phyloP scores from a whole-genome alignment of 2,329 filamentous ascomycete genomes.

The Botrytis tulipae region DNA sequence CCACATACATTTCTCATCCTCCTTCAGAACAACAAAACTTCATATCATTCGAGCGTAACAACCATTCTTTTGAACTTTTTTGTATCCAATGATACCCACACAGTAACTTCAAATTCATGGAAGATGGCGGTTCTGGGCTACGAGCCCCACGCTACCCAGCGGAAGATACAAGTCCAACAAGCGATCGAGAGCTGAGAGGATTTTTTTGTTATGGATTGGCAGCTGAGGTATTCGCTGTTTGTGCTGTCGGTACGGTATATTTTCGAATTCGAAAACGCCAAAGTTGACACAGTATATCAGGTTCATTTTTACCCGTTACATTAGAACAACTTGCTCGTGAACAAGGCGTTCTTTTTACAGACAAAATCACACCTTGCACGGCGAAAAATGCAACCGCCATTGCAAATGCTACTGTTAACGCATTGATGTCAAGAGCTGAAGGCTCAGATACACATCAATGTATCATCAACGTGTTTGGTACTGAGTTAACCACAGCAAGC shows the following conservation, averaged over 20 bases:
- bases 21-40: background rate
- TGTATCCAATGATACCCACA: slow-evolving; percentile 4
- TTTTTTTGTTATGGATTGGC: slow-evolving; percentile 97
- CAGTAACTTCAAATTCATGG: slow-evolving; percentile 22
- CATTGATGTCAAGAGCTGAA: slow-evolving; percentile 31
- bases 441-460: slow-evolving; percentile 49
- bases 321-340: slow-evolving; percentile 91
- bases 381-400: slow-evolving; percentile 39
- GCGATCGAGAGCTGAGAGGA: slow-evolving; percentile 77
- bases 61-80: no score
- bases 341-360: slow-evolving; percentile 80
- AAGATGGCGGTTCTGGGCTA: slow-evolving; percentile 25
- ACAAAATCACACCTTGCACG: slow-evolving; percentile 72
- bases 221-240: slow-evolving; percentile 93
- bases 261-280: background rate
- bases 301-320: slow-evolving; percentile 95
- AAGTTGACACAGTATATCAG: slow-evolving; percentile 39
- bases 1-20: background rate
- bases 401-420: slow-evolving; percentile 25
- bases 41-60: background rate
- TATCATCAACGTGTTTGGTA: slow-evolving; percentile 74
- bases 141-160: slow-evolving; percentile 61
- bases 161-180: slow-evolving; percentile 84
- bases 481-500: slow-evolving; percentile 89
- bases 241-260: slow-evolving; percentile 66